phyloP scores from a whole-genome alignment of 1,284 basidiomycete species.

The Microstroma glucosiphilum region DNA sequence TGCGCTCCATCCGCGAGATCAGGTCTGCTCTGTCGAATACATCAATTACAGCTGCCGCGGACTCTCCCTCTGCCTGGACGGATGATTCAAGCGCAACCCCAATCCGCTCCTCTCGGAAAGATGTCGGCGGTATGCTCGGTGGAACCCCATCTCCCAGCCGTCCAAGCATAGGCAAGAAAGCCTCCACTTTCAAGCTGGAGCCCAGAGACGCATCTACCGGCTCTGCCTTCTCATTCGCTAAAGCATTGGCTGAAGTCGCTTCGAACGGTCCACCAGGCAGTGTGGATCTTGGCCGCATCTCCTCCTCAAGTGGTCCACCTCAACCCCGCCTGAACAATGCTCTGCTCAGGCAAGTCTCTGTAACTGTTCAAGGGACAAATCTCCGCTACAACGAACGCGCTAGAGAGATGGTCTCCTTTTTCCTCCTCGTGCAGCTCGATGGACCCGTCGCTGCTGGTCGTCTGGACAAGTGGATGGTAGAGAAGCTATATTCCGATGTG shows the following conservation, averaged over 20 bases:
- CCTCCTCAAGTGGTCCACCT: not conserved
- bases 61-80: not conserved
- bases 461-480: conserved; percentile 73
- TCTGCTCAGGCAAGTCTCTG: conserved; percentile 29
- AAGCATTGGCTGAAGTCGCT: conserved; percentile 22
- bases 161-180: not conserved
- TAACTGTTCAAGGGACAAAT: conserved; percentile 57
- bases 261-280: conserved; percentile 11
- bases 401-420: conserved; percentile 77
- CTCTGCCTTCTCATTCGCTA: conserved; percentile 15
- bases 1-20: not conserved
- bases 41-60: not conserved
- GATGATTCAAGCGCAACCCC: not conserved
- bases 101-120: not conserved
- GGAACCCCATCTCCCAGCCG: not conserved
- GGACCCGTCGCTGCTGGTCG: conserved; percentile 56
- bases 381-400: conserved; percentile 77
- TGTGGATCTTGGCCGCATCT: not conserved
- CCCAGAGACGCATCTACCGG: conserved; percentile 12
- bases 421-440: conserved; percentile 58
- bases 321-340: conserved; percentile 35
- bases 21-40: not conserved
- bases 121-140: not conserved
- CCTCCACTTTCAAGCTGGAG: not conserved
- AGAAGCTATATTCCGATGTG: conserved; percentile 89